These are phyloP conservation scores for Chaetomiaceae sp. DNA, from an alignment of 2,329 filamentous ascomycete species.

Conservation along the genomic window DNA sequence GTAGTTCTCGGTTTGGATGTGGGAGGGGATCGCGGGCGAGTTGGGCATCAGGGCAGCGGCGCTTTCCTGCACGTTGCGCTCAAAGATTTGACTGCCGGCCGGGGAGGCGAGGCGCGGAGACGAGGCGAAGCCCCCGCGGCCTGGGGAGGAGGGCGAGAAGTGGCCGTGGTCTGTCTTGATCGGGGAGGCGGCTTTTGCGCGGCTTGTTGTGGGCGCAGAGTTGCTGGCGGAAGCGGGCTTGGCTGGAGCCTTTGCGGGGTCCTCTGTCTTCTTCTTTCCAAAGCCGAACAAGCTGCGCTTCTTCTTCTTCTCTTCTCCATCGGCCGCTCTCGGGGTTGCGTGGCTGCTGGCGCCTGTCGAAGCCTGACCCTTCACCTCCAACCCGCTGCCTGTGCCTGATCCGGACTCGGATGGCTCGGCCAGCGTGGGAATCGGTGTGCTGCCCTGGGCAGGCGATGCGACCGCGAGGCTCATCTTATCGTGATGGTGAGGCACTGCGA, in stretches of 20 bases:
- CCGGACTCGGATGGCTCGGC: conserved; percentile 27
- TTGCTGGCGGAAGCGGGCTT: conserved; percentile 21
- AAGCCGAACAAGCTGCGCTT: conserved; percentile 58
- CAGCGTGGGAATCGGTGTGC: conserved; percentile 29
- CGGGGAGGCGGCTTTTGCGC: conserved; percentile 30
- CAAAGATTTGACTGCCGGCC: conserved; percentile 78
- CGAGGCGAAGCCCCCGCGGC: conserved; percentile 40
- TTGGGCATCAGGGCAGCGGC: conserved; percentile 56
- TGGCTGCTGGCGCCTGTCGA: no score
- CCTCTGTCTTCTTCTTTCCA: conserved; percentile 56
- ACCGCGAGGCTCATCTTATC: conserved; percentile 30
- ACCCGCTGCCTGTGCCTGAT: conserved; percentile 23
- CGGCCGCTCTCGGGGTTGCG: conserved; percentile 33
- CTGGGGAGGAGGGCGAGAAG: conserved; percentile 59
- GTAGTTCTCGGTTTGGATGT: conserved; percentile 90
- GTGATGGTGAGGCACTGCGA: background rate
- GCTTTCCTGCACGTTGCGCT: conserved; percentile 87
- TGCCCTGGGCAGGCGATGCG: conserved; percentile 26
- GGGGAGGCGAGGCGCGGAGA: conserved; percentile 59
- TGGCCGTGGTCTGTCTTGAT: conserved; percentile 33
- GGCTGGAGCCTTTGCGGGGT: conserved; percentile 32
- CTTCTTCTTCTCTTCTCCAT: conserved; percentile 38
- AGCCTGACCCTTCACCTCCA: no score
- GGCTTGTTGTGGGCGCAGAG: conserved; percentile 26
- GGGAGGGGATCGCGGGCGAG: conserved; percentile 83